Evolutionary conservation across 1,284 basidiomycete genomes (phyloP).

Genomic region (Tausonia pullulans): DNA sequence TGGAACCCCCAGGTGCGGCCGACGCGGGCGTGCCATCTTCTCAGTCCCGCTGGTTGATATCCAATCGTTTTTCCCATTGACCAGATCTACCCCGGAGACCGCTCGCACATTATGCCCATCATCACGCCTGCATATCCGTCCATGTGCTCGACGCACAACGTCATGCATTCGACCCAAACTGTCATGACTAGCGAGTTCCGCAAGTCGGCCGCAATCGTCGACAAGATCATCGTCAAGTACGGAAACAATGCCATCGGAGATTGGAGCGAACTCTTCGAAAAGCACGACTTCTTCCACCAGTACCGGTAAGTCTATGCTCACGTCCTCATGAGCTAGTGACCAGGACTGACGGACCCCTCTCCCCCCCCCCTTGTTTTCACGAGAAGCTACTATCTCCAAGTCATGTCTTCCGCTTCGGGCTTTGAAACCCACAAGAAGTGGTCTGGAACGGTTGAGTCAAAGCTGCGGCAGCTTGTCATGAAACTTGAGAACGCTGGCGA

Average conservation of each 20-base stretch:
- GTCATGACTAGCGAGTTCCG: conserved; percentile 93
- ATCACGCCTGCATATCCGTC: conserved; percentile 98
- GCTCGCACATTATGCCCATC: conserved; percentile 97
- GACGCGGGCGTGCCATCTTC: neutral
- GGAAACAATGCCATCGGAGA: conserved; percentile 43
- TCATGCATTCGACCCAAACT: conserved; percentile 87
- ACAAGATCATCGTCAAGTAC: conserved; percentile 68
- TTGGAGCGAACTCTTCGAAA: conserved; percentile 86
- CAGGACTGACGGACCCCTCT: neutral
- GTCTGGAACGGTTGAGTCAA: conserved; percentile 97
- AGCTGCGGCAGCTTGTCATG: conserved; percentile 89
- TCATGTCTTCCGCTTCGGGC: conserved; percentile 79
- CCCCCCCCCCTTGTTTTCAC: neutral
- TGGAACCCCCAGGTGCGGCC: conserved; percentile 89
- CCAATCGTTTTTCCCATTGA: neutral
- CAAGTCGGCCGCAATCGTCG: conserved; percentile 79
- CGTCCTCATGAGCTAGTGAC: neutral
- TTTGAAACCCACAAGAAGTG: conserved; percentile 87
- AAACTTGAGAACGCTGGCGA: conserved; percentile 75
- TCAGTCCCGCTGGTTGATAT: neutral
- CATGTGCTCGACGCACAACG: conserved; percentile 99
- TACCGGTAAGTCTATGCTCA: conserved; percentile 52
- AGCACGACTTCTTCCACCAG: conserved; percentile 93
- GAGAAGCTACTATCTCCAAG: conserved; percentile 71
- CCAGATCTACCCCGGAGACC: conserved; percentile 83